phyloP scores from a whole-genome alignment of 2,329 filamentous ascomycete species.

The Epichloe typhina region DNA sequence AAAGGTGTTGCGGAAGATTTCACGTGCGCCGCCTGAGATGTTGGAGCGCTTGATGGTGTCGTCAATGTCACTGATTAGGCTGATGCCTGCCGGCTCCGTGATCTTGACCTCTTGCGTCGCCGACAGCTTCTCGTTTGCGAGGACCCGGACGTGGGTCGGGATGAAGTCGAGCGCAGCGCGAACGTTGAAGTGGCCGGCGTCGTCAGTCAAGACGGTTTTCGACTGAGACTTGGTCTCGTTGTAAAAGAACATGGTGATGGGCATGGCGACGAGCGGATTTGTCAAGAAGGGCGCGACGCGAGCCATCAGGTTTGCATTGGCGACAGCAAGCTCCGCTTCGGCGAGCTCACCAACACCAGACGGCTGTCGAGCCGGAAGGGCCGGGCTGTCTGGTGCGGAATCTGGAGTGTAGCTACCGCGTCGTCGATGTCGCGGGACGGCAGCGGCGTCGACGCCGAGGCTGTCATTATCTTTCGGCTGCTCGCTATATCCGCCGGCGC shows the following conservation, averaged over 20 bases:
- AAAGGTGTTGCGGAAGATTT: slow-evolving; percentile 95
- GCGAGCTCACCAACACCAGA: slow-evolving; percentile 46
- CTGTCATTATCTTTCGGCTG: slow-evolving; percentile 33
- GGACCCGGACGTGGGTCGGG: slow-evolving; percentile 75
- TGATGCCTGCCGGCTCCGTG: slow-evolving; percentile 68
- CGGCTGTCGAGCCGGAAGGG: slow-evolving; percentile 22
- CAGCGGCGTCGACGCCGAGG: slow-evolving; percentile 12
- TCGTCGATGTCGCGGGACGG: slow-evolving; percentile 15
- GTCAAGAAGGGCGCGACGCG: slow-evolving; percentile 83
- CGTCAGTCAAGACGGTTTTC: slow-evolving; percentile 71
- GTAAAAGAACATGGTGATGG: slow-evolving; percentile 92
- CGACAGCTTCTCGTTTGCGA: slow-evolving; percentile 77
- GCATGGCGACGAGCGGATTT: slow-evolving; percentile 60
- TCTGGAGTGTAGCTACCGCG: slow-evolving; percentile 23
- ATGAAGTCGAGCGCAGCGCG: slow-evolving; percentile 77
- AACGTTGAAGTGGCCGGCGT: slow-evolving; percentile 75
- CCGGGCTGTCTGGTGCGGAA: slow-evolving; percentile 31
- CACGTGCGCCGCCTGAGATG: slow-evolving; percentile 72
- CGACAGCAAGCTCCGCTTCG: slow-evolving; percentile 60
- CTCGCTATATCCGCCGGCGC: slow-evolving; percentile 63
- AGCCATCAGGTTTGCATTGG: slow-evolving; percentile 80
- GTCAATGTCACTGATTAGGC: slow-evolving; percentile 93
- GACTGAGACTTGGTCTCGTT: slow-evolving; percentile 74
- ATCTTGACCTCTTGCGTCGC: slow-evolving; percentile 66
- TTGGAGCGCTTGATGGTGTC: slow-evolving; percentile 96